Conservation (phyloP, 768 basidiomycete genomes). For the Amanita jacksonii region DNA sequence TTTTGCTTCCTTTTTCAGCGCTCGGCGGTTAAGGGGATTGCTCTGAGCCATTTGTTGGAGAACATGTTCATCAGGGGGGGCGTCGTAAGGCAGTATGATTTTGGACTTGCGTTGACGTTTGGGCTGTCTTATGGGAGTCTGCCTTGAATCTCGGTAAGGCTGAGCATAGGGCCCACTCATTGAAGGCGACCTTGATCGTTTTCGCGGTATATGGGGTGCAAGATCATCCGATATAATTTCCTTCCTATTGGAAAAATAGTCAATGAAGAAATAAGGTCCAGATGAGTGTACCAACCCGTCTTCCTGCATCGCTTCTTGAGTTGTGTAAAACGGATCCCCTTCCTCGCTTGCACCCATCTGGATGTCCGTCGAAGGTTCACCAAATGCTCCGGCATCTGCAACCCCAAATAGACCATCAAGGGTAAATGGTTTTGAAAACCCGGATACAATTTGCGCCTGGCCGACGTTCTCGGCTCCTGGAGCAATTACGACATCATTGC, state of each 20-base stretch:
- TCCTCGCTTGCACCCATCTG: slow-evolving; percentile 34
- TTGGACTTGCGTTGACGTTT: slow-evolving; percentile 54
- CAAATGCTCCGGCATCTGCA: slow-evolving; percentile 77
- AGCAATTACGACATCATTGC: slow-evolving; percentile 31
- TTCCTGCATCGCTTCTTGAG: slow-evolving; percentile 33
- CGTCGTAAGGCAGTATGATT: slow-evolving; percentile 44
- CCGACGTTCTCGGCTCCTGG: slow-evolving; percentile 76
- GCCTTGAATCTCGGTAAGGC: slow-evolving; percentile 4
- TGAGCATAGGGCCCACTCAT: slow-evolving; percentile 2
- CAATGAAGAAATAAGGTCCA: not conserved
- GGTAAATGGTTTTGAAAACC: slow-evolving; percentile 72
- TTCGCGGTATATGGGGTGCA: slow-evolving; percentile 23
- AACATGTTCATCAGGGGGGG: slow-evolving; percentile 36
- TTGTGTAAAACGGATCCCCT: slow-evolving; percentile 25
- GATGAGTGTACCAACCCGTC: slow-evolving; percentile 24
- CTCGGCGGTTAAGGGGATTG: slow-evolving; percentile 52
- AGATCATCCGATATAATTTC: slow-evolving; percentile 29
- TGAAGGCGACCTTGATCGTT: slow-evolving; percentile 29
- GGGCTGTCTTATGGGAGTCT: slow-evolving; percentile 34
- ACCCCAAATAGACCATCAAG: slow-evolving; percentile 70
- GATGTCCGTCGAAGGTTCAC: slow-evolving; percentile 31
- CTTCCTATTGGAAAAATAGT: slow-evolving; percentile 13
- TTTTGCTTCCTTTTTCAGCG: slow-evolving; percentile 59
- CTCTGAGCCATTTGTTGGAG: slow-evolving; percentile 35
- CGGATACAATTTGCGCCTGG: slow-evolving; percentile 66